Percentiles rank a stretch among this genome's conserved stretches.
Conservation (phyloP, 257 asterid genomes). For the Lavandula angustifolia region DNA sequence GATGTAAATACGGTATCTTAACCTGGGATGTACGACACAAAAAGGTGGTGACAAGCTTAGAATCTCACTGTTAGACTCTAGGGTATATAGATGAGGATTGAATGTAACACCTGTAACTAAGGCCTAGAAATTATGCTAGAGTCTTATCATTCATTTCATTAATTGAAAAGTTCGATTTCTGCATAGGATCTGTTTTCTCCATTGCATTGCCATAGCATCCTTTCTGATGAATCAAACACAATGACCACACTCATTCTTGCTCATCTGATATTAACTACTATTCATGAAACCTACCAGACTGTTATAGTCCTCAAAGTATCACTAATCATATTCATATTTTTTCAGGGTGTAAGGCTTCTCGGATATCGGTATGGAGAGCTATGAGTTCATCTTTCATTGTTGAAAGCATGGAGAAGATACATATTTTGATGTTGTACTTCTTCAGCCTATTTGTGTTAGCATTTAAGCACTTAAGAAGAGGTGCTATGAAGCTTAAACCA, state of each 20-base stretch:
- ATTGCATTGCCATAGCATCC: not conserved
- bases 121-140: conserved; percentile 26
- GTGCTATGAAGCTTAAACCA: conserved; percentile 59
- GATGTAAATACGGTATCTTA: not conserved
- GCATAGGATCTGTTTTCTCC: not conserved
- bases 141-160: conserved; percentile 18
- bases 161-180: not conserved
- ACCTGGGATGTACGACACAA: not conserved
- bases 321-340: conserved; percentile 17
- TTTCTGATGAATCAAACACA: not conserved
- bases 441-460: conserved; percentile 58
- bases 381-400: conserved; percentile 46
- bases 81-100: conserved; percentile 7
- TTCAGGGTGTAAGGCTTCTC: conserved; percentile 50
- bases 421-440: conserved; percentile 46
- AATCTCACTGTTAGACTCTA: not conserved
- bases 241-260: no score
- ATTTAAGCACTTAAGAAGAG: conserved; percentile 53
- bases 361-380: conserved; percentile 44
- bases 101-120: conserved; percentile 19
- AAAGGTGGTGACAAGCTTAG: not conserved
- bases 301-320: no score
- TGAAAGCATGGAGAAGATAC: conserved; percentile 54
- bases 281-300: no score
- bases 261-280: no score